These are phyloP conservation scores for Mycena vulgaris DNA, from an alignment of 768 basidiomycete species.

Conservation along the genomic window DNA sequence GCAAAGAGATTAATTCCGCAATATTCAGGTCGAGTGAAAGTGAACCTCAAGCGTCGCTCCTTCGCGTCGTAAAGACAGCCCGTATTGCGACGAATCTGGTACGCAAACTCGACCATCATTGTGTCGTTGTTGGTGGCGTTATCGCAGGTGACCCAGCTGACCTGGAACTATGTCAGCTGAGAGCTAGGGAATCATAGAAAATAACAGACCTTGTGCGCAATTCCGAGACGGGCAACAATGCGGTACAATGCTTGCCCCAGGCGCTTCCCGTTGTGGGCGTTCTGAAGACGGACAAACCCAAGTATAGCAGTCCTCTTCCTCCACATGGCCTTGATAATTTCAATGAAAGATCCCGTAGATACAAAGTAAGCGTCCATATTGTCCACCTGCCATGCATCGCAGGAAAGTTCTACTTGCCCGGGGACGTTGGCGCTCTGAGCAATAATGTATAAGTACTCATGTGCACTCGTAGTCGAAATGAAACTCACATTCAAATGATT, in stretches of 20 bases:
- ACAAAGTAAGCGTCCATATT: background rate
- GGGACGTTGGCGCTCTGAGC: background rate
- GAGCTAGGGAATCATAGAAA: background rate
- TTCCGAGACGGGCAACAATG: slow-evolving; percentile 44
- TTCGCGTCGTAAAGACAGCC: background rate
- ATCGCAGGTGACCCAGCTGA: too few relatives aligned
- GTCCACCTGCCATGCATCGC: background rate
- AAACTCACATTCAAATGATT: background rate
- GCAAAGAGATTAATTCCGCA: background rate
- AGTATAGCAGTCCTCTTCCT: background rate
- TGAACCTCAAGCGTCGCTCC: background rate
- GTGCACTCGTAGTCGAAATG: background rate
- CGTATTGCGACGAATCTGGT: background rate
- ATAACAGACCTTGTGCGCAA: slow-evolving; percentile 48
- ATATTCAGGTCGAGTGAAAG: background rate
- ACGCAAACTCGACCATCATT: background rate
- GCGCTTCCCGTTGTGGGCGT: slow-evolving; percentile 51
- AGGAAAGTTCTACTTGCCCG: background rate
- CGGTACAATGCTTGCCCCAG: slow-evolving; percentile 58
- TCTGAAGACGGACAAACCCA: background rate
- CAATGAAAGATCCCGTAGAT: background rate
- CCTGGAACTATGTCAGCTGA: background rate
- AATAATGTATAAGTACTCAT: background rate
- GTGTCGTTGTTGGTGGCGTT: too few relatives aligned
- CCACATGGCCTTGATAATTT: background rate